Percentiles rank a stretch among this genome's conserved stretches.
Evolutionary conservation across 352 stramenopile species (phyloP).

Genomic region (Pythium myriotylum): DNA sequence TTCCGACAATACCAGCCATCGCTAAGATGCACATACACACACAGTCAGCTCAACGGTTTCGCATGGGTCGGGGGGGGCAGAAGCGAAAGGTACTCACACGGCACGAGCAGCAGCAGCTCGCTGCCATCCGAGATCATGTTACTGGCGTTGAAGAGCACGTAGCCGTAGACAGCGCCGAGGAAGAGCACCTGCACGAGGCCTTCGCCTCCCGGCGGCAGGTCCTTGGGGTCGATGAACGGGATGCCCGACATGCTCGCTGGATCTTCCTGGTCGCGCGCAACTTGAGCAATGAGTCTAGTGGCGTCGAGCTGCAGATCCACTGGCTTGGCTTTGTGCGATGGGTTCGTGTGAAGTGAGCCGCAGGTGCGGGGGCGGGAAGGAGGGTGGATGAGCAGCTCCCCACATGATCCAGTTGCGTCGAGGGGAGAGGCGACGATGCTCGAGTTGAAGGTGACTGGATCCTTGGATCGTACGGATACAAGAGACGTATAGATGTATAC

Average conservation of each 20-base stretch:
- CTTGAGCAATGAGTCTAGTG: slow-evolving; percentile 20
- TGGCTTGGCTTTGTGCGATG: slow-evolving; percentile 30
- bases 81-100: slow-evolving; percentile 39
- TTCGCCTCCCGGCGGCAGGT: slow-evolving; percentile 72
- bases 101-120: slow-evolving; percentile 97
- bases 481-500: neutral
- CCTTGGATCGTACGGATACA: slow-evolving; percentile 17
- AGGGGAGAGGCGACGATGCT: slow-evolving; percentile 10
- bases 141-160: slow-evolving; percentile 96
- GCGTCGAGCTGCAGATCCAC: neutral
- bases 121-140: slow-evolving; percentile 98
- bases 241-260: slow-evolving; percentile 26
- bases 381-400: slow-evolving; percentile 18
- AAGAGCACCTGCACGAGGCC: slow-evolving; percentile 93
- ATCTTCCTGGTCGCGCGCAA: slow-evolving; percentile 4
- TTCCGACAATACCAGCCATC: slow-evolving; percentile 95
- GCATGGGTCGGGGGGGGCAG: neutral
- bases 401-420: neutral
- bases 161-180: slow-evolving; percentile 95
- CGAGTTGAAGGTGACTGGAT: slow-evolving; percentile 31
- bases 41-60: neutral
- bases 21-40: slow-evolving; percentile 19
- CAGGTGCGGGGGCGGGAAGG: slow-evolving; percentile 9
- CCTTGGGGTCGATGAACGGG: slow-evolving; percentile 88
- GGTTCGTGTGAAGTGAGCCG: slow-evolving; percentile 22